Percentiles rank a stretch among this genome's conserved stretches.
Conservation (phyloP, 495 filamentous ascomycete genomes). For the Xylaria scruposa region DNA sequence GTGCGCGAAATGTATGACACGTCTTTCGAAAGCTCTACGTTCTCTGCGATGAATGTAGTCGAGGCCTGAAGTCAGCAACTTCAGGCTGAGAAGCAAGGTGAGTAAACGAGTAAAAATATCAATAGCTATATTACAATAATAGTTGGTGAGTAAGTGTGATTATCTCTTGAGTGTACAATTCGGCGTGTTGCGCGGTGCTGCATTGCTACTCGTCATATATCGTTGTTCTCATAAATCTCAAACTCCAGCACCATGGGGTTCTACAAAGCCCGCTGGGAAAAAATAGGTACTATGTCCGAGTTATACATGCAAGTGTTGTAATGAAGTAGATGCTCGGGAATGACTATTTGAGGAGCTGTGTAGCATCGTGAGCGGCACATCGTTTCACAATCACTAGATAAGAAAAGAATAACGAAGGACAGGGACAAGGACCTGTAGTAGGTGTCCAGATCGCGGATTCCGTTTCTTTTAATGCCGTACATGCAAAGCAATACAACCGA, state of each 20-base stretch:
- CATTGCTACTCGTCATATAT: neutral
- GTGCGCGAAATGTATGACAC: neutral
- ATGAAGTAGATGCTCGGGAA: neutral
- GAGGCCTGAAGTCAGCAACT: neutral
- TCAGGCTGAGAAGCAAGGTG: neutral
- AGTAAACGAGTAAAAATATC: neutral
- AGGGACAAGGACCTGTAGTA: conserved; percentile 11
- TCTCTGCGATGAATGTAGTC: neutral
- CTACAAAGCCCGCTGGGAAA: neutral
- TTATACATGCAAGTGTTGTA: no score
- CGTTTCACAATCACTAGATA: neutral
- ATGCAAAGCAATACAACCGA: conserved; percentile 55
- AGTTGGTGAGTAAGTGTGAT: neutral
- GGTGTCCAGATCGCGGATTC: conserved; percentile 59
- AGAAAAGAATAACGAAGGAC: neutral
- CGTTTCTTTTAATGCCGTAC: conserved; percentile 59
- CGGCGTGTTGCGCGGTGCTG: neutral
- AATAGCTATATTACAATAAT: neutral
- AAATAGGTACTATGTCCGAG: neutral
- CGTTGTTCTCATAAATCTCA: neutral
- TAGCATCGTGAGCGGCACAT: neutral
- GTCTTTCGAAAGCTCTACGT: neutral
- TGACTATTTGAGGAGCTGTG: neutral
- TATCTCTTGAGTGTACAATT: neutral
- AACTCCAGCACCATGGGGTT: neutral